Conservation (phyloP, 768 basidiomycete species). For the Leucocoprinus birnbaumii region DNA sequence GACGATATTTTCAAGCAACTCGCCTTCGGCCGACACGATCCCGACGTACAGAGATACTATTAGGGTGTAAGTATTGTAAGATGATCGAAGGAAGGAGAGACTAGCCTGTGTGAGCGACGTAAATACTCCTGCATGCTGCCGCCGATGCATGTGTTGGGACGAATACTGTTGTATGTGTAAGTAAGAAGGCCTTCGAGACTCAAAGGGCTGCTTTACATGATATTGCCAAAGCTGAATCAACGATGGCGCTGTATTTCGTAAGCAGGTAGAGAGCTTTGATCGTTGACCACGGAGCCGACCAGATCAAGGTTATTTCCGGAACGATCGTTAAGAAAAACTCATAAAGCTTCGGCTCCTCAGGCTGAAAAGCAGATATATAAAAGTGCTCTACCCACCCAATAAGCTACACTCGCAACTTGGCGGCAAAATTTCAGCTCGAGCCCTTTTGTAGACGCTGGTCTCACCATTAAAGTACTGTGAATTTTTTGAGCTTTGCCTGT, state of each 20-base stretch:
- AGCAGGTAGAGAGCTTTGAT: conserved; percentile 1
- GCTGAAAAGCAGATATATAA: neutral
- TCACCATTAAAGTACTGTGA: neutral
- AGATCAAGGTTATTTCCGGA: neutral
- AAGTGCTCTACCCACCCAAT: neutral
- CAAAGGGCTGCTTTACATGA: neutral
- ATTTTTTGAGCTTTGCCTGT: too few relatives aligned
- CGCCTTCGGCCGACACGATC: neutral
- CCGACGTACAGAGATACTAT: neutral
- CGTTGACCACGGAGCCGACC: neutral
- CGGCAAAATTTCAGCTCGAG: neutral
- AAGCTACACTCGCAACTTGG: neutral
- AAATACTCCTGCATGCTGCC: neutral
- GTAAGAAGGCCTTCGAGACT: too few relatives aligned
- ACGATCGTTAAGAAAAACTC: neutral
- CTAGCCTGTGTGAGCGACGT: neutral
- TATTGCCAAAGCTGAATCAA: neutral
- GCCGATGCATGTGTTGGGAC: neutral
- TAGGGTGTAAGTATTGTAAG: too few relatives aligned
- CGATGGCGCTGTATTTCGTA: neutral
- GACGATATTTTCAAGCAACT: neutral
- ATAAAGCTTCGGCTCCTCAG: neutral
- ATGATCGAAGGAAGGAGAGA: too few relatives aligned
- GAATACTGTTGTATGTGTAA: neutral
- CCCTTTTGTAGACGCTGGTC: neutral